Evolutionary conservation across 352 stramenopile species (phyloP), one percentile per base, ranked within the genome.

Genomic region (Phytophthora capsici): DNA sequence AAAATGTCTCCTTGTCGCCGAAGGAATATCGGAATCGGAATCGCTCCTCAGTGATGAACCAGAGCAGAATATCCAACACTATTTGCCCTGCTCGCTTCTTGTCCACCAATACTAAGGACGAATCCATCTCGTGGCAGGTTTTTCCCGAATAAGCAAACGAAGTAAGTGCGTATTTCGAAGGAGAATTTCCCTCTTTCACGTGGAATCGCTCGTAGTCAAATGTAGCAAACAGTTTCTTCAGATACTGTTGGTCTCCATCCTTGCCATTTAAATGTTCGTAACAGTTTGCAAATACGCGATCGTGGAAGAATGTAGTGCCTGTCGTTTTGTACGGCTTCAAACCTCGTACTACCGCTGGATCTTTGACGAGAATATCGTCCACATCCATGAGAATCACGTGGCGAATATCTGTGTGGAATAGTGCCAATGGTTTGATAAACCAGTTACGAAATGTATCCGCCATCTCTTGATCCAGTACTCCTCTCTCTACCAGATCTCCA

Each of bases 1-100:
- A 71, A 22, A 71, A 71, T 10, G 63, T 71, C 32, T 71, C 62
- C 41, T 71, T 71, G 19, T 66, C 63, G 3, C 63, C 63, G 36
- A 71, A 71, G 17, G 63, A 71, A 63, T 71, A 71, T 3, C 63
- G 23, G 37, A 57, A 57, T 4, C 63, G 63, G 17, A 71, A 65
- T n/a, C 55, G 63, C 26, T 71, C 56, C 30, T 71, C 56, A 1
- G 63, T 71, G 43, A 71, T 47, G 14, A 71, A 66, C 63, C 63
- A 71, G 10, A 66, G 12, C 48, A 71, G 61, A 17, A 70, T 60
- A 17, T 70, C 55, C 46, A 70, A 36, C 16, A 66, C 55, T 10
- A 13, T 49, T n/a, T 59, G 48, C 5, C 55, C 54, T 14, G 55
- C 62, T 6, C 46, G 54, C 23, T 65, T 10, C 28, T 70, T 70